phyloP scores from a whole-genome alignment of 352 stramenopile genomes.

The Peronospora destructor region DNA sequence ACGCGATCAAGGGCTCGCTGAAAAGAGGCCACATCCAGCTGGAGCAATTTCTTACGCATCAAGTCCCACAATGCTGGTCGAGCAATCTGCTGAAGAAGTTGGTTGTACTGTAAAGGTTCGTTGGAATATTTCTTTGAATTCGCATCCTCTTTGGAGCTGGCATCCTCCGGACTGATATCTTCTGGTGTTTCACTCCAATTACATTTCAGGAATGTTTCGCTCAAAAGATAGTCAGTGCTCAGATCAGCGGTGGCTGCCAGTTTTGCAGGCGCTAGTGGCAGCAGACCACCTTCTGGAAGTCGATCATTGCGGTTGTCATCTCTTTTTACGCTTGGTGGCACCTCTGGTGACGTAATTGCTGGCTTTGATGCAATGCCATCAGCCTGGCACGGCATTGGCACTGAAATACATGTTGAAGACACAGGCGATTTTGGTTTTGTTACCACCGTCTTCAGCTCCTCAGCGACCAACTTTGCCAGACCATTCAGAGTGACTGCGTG shows the following conservation, averaged over 20 bases:
- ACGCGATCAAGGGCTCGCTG: constrained; percentile 23
- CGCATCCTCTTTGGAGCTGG: background rate
- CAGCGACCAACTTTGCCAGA: constrained; percentile 8
- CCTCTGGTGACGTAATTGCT: background rate
- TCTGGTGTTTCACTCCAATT: constrained; percentile 17
- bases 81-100: constrained; percentile 30
- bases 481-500: background rate
- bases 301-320: background rate
- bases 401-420: constrained; percentile 2
- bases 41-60: constrained; percentile 38
- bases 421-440: background rate
- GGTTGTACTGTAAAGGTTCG: constrained; percentile 5
- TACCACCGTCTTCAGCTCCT: constrained; percentile 6
- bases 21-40: constrained; percentile 24
- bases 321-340: background rate
- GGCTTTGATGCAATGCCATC: background rate
- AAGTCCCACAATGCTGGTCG: constrained; percentile 43
- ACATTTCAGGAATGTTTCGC: constrained; percentile 25
- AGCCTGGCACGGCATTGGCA: background rate
- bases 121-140: background rate
- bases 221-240: constrained; percentile 33
- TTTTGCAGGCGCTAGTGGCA: constrained; percentile 5
- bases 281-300: background rate
- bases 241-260: constrained; percentile 12
- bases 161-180: background rate